These are phyloP conservation scores for Ceriops tagal DNA, from an alignment of 345 rosid species.

Conservation along the genomic window DNA sequence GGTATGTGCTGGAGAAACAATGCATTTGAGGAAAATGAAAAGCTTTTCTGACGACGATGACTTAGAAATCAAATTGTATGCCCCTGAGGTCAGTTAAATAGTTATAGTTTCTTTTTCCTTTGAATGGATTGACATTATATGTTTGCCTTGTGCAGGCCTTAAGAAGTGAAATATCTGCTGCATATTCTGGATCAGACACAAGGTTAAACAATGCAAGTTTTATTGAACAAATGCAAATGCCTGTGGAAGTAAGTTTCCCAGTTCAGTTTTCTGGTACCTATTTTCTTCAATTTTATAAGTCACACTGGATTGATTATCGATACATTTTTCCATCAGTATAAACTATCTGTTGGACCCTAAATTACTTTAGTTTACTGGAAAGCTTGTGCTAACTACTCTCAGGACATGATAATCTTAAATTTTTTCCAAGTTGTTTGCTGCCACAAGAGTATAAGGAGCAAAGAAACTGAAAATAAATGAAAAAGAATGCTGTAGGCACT, in stretches of 20 bases:
- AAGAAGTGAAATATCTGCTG: conserved; percentile 32
- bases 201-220: conserved; percentile 29
- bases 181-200: conserved; percentile 25
- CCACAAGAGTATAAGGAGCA: background rate
- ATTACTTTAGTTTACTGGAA: background rate
- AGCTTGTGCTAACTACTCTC: background rate
- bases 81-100: conserved; percentile 48
- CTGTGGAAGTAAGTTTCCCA: conserved; percentile 28
- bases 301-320: background rate
- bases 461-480: background rate
- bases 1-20: conserved; percentile 56
- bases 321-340: background rate
- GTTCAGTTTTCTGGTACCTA: conserved; percentile 7
- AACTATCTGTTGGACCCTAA: background rate
- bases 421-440: background rate
- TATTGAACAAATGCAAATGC: conserved; percentile 20
- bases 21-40: conserved; percentile 44
- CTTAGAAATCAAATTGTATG: conserved; percentile 38
- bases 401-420: background rate
- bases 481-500: background rate
- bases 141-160: conserved; percentile 26
- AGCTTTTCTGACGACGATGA: conserved; percentile 51
- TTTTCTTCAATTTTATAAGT: too few species aligned
- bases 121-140: conserved; percentile 4
- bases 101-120: conserved; percentile 18